A percentile compares a stretch with the other conserved stretches of the same genome.
Evolutionary conservation across 371 early-diverging fungal species (phyloP).

Genomic region (Mortierella sp.): DNA sequence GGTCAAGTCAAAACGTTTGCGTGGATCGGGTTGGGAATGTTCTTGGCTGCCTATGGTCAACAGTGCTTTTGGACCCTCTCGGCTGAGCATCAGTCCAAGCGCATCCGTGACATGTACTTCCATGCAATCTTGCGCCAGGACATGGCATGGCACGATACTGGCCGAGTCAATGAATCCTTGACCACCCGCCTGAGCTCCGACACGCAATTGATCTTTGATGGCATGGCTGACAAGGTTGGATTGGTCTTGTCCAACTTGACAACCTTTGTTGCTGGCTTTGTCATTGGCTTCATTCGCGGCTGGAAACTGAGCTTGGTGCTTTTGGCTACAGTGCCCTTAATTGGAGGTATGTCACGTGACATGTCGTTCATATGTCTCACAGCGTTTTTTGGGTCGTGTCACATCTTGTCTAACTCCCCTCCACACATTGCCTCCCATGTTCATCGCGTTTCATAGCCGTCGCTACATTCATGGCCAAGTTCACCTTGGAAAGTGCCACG

Average conservation of each 20-base stretch:
- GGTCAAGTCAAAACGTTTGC: constrained; percentile 14
- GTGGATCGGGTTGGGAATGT: constrained; percentile 17
- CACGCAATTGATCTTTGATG: constrained; percentile 63
- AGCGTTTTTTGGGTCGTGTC: background rate
- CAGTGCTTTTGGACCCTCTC: constrained; percentile 32
- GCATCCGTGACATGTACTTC: constrained; percentile 64
- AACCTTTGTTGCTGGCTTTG: constrained; percentile 73
- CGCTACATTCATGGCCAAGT: constrained; percentile 58
- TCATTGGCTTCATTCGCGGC: constrained; percentile 70
- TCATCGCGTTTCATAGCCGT: constrained; percentile 10
- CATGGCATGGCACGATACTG: constrained; percentile 74
- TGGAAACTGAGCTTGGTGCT: constrained; percentile 80
- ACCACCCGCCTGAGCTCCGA: constrained; percentile 72
- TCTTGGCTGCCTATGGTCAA: constrained; percentile 28
- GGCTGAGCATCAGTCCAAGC: constrained; percentile 37
- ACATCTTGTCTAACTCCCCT: background rate
- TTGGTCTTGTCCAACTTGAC: constrained; percentile 62
- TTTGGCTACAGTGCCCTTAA: constrained; percentile 62
- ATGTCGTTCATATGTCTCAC: background rate
- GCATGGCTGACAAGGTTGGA: constrained; percentile 75
- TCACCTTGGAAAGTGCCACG: constrained; percentile 54
- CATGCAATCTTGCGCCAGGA: constrained; percentile 74
- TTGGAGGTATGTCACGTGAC: constrained; percentile 23
- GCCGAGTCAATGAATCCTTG: constrained; percentile 62
- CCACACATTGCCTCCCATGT: background rate